Evolutionary conservation across 2,329 filamentous ascomycete genomes (phyloP), one percentile per base, ranked within the genome.

Genomic region (Cercospora berteroae): DNA sequence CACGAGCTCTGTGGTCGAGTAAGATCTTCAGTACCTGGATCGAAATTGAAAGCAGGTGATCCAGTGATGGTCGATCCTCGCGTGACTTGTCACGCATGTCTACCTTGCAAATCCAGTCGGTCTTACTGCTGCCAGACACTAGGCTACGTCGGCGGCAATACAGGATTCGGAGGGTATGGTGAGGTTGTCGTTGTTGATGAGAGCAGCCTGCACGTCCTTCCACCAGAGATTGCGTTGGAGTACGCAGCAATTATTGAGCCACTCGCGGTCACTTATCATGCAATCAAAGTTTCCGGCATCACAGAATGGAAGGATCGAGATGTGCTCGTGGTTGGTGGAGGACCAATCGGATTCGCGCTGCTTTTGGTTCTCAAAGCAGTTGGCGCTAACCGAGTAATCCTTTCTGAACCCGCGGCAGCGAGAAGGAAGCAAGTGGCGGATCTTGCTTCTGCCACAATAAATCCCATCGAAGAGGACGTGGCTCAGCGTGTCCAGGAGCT

Each of bases 1-100:
- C 72, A 74, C 58, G 72, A 74, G 60, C 71, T 74, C 63, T 73
- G 69, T 60, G 73, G 73, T 16, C 65, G 64, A 27, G 68, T 74
- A 18, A 63, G 60, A 10, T 64, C 60, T 25, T 58, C 69, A 20
- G 67, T 71, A 6, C 36, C 59, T 6, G 62, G 61, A 1, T 70
- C 65, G 6, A 64, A 64, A 39, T 67, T 74, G 25, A 60, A 52
- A n/a, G n/a, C 56, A 16, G 72, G 72, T 1, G 65, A 70, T 39
- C 27, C 66, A 5, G 72, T 73, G 4, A 71, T 74, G 67, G 68
- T 73, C 42, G 71, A 73, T 60, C 73, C 73, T n/a, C 60, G 70
- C 5, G 61, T 73, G 5, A 64, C 71, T 27, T 73, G 72, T 65
- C 60, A 60, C 4, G n/a, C 36, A 36, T 74, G 73, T 64, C 42